These are phyloP conservation scores for Radiomyces spectabilis DNA, from an alignment of 192 early-diverging fungal genomes.

Conservation along the genomic window DNA sequence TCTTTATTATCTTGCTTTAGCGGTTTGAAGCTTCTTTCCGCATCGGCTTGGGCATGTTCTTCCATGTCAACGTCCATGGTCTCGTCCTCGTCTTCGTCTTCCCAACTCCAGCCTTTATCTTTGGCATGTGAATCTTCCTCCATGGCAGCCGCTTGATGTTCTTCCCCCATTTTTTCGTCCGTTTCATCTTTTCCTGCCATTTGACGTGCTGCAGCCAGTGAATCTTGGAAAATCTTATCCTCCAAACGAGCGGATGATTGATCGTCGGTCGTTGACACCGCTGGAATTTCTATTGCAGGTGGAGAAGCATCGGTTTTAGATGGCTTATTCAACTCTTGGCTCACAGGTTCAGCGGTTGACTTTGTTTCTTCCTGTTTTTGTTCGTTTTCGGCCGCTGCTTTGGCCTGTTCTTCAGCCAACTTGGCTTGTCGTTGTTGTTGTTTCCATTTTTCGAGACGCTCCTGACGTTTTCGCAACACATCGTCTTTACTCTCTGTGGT, in stretches of 20 bases:
- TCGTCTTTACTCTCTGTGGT: constrained; percentile 41
- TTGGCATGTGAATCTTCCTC: constrained; percentile 2
- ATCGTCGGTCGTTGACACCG: too few relatives aligned
- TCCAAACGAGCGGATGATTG: too few relatives aligned
- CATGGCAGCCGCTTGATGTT: constrained; percentile 2
- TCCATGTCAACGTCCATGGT: constrained; percentile 23
- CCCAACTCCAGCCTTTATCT: constrained; percentile 51
- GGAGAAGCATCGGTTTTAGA: not conserved
- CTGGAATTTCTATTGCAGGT: too few relatives aligned
- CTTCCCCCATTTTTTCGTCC: not conserved
- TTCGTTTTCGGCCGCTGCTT: constrained; percentile 23
- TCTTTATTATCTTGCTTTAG: not conserved
- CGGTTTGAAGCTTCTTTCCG: constrained; percentile 7
- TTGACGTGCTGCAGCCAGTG: not conserved
- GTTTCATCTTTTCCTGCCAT: not conserved
- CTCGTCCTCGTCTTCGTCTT: constrained; percentile 52
- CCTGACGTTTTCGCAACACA: constrained; percentile 64
- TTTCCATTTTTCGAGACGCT: constrained; percentile 78
- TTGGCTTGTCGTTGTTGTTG: constrained; percentile 49
- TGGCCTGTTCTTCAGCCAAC: constrained; percentile 33
- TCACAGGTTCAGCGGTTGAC: constrained; percentile 2
- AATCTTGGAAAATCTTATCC: not conserved
- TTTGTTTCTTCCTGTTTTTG: not conserved
- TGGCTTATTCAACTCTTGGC: not conserved
- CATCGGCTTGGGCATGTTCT: not conserved